These are phyloP conservation scores for Aspergillus costaricaensis DNA, from an alignment of 2,329 filamentous ascomycete genomes.

Conservation along the genomic window DNA sequence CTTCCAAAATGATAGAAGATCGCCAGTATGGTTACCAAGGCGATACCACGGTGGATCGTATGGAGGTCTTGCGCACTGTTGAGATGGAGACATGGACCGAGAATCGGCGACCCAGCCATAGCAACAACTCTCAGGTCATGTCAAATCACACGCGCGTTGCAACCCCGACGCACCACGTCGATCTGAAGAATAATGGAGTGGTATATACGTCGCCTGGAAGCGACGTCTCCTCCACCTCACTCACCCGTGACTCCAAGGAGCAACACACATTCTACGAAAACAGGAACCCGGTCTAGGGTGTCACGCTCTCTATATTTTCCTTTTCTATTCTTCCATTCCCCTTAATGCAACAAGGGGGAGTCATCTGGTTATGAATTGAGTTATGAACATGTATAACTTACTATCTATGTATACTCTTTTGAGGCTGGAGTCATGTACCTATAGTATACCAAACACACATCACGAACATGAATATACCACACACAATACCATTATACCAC, in stretches of 20 bases:
- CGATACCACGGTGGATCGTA: slow-evolving; percentile 21
- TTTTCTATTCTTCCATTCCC: not conserved
- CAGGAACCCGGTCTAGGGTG: slow-evolving; percentile 2
- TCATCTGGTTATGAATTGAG: not conserved
- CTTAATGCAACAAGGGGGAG: not conserved
- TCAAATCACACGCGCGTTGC: slow-evolving; percentile 18
- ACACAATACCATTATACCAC: not conserved
- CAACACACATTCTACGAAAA: slow-evolving; percentile 3
- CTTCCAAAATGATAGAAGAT: slow-evolving; percentile 4
- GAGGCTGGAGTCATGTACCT: not conserved
- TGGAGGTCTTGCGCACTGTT: slow-evolving; percentile 38
- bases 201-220: slow-evolving; percentile 27
- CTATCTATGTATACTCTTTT: not conserved
- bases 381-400: not conserved
- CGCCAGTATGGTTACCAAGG: slow-evolving; percentile 21
- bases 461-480: not conserved
- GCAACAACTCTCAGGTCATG: slow-evolving; percentile 22
- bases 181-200: slow-evolving; percentile 21
- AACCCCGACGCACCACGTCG: slow-evolving; percentile 18
- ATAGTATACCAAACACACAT: not conserved
- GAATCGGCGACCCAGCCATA: slow-evolving; percentile 19
- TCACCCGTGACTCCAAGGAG: slow-evolving; percentile 12
- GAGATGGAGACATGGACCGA: slow-evolving; percentile 40
- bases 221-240: slow-evolving; percentile 21
- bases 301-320: not conserved